phyloP scores from a whole-genome alignment of 179 eudicot species.

The Beta corolliflora region DNA sequence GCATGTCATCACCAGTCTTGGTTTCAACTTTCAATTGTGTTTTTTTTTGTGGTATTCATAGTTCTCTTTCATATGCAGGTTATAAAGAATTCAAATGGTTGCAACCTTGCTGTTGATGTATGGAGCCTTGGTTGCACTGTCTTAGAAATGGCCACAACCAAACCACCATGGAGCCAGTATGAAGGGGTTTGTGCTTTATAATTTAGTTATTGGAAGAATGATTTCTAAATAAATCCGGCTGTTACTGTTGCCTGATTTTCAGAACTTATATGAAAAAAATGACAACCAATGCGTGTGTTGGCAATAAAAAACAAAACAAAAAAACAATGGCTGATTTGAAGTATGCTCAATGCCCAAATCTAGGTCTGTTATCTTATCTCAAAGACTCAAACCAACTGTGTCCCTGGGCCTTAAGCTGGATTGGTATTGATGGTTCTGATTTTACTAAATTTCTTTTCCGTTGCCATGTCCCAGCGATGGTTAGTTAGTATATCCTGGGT shows the following conservation, averaged over 20 bases:
- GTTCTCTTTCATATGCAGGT: constrained; percentile 48
- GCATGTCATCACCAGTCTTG: constrained; percentile 11
- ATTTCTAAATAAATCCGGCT: background rate
- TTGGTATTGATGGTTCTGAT: background rate
- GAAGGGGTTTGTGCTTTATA: constrained; percentile 76
- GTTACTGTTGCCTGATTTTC: background rate
- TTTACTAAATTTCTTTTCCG: background rate
- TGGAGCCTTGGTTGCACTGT: constrained; percentile 99
- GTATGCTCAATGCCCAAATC: constrained; percentile 5
- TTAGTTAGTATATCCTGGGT: background rate
- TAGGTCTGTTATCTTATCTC: background rate
- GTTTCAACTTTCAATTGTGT: background rate
- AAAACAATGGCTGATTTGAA: background rate
- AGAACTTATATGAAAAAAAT: background rate
- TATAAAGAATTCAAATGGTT: constrained; percentile 74
- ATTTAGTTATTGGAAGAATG: background rate
- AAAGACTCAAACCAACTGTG: background rate
- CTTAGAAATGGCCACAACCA: constrained; percentile 90
- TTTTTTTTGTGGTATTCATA: constrained; percentile 4
- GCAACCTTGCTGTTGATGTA: constrained; percentile 84
- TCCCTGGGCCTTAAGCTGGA: background rate
- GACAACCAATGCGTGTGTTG: background rate
- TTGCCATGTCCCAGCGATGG: background rate
- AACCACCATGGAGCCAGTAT: constrained; percentile 98
- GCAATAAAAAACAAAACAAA: too few relatives aligned